Evolutionary conservation across 176 grass and related monocot genomes (phyloP).

Genomic region (Aegilops tauschii): DNA sequence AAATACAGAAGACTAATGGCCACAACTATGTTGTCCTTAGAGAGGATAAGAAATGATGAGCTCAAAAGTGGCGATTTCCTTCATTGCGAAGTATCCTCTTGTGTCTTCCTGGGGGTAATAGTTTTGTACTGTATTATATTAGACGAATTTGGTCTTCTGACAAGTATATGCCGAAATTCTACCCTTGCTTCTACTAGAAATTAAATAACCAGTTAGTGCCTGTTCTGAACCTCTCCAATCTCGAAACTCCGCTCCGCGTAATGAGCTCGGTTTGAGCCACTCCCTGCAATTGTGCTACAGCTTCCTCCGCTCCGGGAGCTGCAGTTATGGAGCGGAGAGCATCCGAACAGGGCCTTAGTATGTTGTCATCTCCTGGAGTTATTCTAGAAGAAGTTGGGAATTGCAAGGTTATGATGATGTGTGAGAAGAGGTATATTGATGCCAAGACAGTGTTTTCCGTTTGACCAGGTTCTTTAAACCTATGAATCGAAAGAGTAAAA

Average conservation of each 20-base stretch:
- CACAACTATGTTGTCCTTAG: constrained; percentile 68
- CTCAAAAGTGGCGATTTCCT: background rate
- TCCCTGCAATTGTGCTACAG: too few species aligned
- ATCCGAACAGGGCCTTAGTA: background rate
- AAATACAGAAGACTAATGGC: constrained; percentile 83
- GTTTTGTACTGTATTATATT: constrained; percentile 16
- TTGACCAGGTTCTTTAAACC: too few species aligned
- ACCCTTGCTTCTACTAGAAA: background rate
- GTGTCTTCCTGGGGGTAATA: background rate
- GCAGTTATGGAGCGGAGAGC: too few species aligned
- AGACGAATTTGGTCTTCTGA: constrained; percentile 2
- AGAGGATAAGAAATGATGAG: constrained; percentile 60
- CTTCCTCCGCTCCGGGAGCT: too few species aligned
- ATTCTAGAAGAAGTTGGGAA: too few species aligned
- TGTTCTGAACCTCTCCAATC: too few species aligned
- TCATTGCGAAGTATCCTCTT: background rate
- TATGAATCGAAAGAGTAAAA: too few species aligned
- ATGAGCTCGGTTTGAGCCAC: too few species aligned
- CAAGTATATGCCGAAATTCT: background rate
- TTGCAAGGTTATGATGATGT: too few species aligned
- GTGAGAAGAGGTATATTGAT: too few species aligned
- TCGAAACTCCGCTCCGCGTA: too few species aligned
- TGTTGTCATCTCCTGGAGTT: background rate
- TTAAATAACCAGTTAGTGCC: background rate
- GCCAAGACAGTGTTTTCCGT: too few species aligned